Evolutionary conservation across 805 yeast species (phyloP).

Genomic region (Candida oleophila): DNA sequence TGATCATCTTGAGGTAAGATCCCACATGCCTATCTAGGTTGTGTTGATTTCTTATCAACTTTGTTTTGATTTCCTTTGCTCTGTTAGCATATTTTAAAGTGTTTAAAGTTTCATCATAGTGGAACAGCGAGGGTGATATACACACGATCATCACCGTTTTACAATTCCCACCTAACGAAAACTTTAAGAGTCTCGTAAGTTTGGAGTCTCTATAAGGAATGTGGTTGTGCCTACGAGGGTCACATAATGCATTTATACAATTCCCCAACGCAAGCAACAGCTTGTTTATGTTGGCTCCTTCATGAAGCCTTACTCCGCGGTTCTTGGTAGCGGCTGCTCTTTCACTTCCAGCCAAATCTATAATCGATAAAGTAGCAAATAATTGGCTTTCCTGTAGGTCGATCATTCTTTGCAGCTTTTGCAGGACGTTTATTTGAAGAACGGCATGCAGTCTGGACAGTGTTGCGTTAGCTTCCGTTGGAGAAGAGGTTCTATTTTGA

Average conservation of each 20-base stretch:
- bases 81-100: conserved; percentile 89
- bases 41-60: conserved; percentile 68
- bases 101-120: conserved; percentile 90
- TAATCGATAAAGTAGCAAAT: conserved; percentile 79
- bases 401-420: conserved; percentile 52
- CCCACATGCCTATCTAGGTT: conserved; percentile 82
- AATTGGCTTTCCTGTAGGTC: conserved; percentile 67
- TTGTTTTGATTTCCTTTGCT: conserved; percentile 88
- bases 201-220: conserved; percentile 92
- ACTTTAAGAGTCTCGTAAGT: conserved; percentile 79
- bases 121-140: conserved; percentile 80
- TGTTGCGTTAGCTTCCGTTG: conserved; percentile 88
- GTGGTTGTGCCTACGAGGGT: conserved; percentile 63
- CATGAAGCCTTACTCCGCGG: conserved; percentile 75
- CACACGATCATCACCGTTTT: conserved; percentile 96
- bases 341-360: conserved; percentile 94
- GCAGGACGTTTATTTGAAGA: conserved; percentile 71
- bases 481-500: conserved; percentile 72
- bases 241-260: conserved; percentile 90
- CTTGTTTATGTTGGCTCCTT: conserved; percentile 92
- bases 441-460: conserved; percentile 95
- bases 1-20: conserved; percentile 77
- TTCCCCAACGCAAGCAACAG: conserved; percentile 88
- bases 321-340: conserved; percentile 88
- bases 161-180: conserved; percentile 91